Base-by-base conservation (phyloP, 352 stramenopile species). In the Thraustochytrium striatum region DNA sequence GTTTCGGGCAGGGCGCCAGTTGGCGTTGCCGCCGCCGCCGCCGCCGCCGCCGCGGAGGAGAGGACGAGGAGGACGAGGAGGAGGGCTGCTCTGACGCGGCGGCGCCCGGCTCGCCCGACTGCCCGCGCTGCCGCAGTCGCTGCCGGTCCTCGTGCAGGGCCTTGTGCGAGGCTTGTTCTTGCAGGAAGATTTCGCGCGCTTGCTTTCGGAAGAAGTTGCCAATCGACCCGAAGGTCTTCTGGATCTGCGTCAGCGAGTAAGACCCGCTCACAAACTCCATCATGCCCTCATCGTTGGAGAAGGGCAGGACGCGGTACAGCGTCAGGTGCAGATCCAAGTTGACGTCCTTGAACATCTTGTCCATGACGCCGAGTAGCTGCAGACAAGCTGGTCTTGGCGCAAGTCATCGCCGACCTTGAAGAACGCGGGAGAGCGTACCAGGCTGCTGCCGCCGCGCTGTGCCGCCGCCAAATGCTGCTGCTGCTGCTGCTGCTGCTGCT, bases 321-420 rank as follows among this genome's bases (percentile, higher is more conserved):
- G 91, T 98, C 41, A 99, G 86, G 81, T 96, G 91, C 21, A 99
- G 86, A 82, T 99, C 95, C 55, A 99, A 82, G 70, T 98, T 98
- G 25, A 98, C 94, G 50, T 97, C 93, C 86, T 99, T 99, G 43
- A 99, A 87, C 38, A 99, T 84, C 5, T 94, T 89, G 83, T 99
- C 96, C 95, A 99, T 99, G 35, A 99, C 86, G 65, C 97, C 95
- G 72, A 99, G 98, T 92, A 99, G 97, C 87, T 99, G 97, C 84
- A 99, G 98, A 99, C 96, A 62, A 99, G 88, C 85, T 99, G 97
- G 86, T 99, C 97, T 87, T 99, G 97, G 7, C 97, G 89, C 57
- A 99, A 84, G 86, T 99, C 97, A 86, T 99, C 97, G 35, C 97
- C 97, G 61, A 97, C 98, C 87, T 99, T 99, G 62, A 99, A 94